Evolutionary conservation across 305 asterid genomes (phyloP).

Genomic region (Nicotiana rustica): DNA sequence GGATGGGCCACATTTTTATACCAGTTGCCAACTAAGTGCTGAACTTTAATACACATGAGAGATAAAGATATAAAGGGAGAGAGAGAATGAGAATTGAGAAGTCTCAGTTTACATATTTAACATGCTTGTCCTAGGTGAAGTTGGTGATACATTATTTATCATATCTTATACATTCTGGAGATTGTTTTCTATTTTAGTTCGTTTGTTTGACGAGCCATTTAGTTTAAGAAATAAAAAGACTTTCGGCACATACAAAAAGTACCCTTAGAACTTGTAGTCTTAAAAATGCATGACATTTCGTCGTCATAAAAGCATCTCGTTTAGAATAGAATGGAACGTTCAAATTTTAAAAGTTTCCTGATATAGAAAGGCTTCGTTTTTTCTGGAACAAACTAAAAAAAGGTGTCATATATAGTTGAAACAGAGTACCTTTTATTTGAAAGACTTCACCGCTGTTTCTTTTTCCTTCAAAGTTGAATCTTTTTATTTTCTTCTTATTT

Average conservation of each 20-base stretch:
- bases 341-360: not conserved
- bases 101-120: not conserved
- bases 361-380: not conserved
- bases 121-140: slow-evolving; percentile 21
- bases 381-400: not conserved
- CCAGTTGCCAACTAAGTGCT: not conserved
- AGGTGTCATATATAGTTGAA: not conserved
- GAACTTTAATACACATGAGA: slow-evolving; percentile 19
- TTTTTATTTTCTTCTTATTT: not conserved
- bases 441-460: not conserved
- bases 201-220: not conserved
- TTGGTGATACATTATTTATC: slow-evolving; percentile 21
- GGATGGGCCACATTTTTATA: not conserved
- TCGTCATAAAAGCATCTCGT: not conserved
- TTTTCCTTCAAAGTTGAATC: not conserved
- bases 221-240: slow-evolving; percentile 5
- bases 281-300: not conserved
- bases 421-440: not conserved
- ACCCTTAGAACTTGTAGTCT: not conserved
- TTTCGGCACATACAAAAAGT: not conserved
- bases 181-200: not conserved
- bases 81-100: not conserved
- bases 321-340: not conserved
- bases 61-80: not conserved
- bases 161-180: not conserved